Percentiles rank a stretch among this genome's conserved stretches.
These are phyloP conservation scores for Eragrostis tef DNA, from an alignment of 202 grass and related monocot genomes.

Conservation along the genomic window DNA sequence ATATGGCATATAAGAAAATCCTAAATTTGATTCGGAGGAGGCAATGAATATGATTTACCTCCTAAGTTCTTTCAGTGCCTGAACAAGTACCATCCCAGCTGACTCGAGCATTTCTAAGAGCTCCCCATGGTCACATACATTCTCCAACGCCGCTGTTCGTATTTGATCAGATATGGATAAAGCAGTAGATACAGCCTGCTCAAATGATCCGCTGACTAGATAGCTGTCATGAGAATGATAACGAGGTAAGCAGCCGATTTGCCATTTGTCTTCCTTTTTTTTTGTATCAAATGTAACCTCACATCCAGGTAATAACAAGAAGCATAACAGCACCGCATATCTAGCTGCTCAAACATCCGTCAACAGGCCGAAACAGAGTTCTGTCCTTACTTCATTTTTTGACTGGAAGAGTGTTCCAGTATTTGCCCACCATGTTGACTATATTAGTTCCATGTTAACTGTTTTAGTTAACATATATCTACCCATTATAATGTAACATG, in stretches of 20 bases:
- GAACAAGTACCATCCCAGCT: slow-evolving; percentile 76
- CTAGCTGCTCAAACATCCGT: background rate
- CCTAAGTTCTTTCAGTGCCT: slow-evolving; percentile 74
- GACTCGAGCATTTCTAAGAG: slow-evolving; percentile 68
- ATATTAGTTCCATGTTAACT: background rate
- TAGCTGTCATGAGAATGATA: slow-evolving; percentile 34
- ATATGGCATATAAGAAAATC: background rate
- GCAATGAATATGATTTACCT: slow-evolving; percentile 49
- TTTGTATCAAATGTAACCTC: background rate
- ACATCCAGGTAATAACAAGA: background rate
- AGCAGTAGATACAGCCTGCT: slow-evolving; percentile 58
- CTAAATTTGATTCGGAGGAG: background rate
- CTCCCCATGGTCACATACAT: slow-evolving; percentile 29
- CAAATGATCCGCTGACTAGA: slow-evolving; percentile 62
- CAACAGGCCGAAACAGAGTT: background rate
- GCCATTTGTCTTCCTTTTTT: background rate
- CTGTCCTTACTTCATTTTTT: no score
- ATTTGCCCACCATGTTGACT: background rate
- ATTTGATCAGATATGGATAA: slow-evolving; percentile 47
- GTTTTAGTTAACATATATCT: background rate
- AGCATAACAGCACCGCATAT: background rate
- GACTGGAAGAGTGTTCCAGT: background rate
- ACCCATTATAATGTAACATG: background rate
- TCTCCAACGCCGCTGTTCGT: background rate
- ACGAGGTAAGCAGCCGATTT: slow-evolving; percentile 15